These are phyloP conservation scores for Anisodus tanguticus DNA, from an alignment of 257 asterid genomes.

Conservation along the genomic window DNA sequence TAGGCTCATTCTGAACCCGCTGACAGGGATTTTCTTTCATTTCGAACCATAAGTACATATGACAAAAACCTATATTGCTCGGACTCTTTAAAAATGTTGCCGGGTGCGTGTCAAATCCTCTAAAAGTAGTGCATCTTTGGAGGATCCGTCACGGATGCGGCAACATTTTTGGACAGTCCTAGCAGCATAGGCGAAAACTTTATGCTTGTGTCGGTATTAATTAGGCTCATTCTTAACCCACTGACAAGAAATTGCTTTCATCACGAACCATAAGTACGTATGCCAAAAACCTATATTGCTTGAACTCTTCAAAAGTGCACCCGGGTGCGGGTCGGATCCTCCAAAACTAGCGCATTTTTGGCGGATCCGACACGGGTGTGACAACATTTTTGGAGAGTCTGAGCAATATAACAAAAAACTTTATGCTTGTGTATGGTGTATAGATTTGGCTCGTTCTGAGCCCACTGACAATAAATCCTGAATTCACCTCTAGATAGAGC, in stretches of 20 bases:
- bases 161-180: background rate
- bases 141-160: background rate
- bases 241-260: background rate
- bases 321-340: background rate
- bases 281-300: background rate
- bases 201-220: background rate
- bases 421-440: background rate
- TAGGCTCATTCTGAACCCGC: background rate
- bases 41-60: background rate
- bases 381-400: background rate
- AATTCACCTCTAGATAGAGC: background rate
- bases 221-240: background rate
- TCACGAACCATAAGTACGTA: background rate
- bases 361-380: background rate
- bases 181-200: accelerated
- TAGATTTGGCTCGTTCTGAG: background rate
- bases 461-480: background rate
- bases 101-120: background rate
- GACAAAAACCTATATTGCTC: background rate
- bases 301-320: accelerated
- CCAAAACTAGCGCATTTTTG: background rate
- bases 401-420: background rate
- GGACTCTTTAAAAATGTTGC: background rate
- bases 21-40: background rate
- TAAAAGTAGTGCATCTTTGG: background rate